phyloP scores from a whole-genome alignment of 2,329 filamentous ascomycete species.

The Purpureocillium lavendulum region DNA sequence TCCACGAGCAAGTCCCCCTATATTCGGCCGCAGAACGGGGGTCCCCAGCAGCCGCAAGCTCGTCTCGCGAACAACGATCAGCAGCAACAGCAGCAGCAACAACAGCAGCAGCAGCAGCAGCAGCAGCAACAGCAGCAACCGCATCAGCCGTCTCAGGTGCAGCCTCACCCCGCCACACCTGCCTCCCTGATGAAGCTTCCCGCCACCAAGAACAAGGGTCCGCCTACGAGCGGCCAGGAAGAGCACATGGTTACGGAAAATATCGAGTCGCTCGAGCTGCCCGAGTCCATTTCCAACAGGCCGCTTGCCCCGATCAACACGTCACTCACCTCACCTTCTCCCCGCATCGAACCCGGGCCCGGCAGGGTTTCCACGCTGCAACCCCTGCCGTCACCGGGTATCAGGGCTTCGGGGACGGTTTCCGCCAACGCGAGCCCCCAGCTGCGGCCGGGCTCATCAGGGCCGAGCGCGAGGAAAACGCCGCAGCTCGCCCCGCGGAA shows the following conservation, averaged over 20 bases:
- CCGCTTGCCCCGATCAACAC: slow-evolving; percentile 28
- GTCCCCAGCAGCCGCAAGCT: slow-evolving; percentile 14
- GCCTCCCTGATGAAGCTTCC: slow-evolving; percentile 78
- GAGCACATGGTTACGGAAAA: slow-evolving; percentile 38
- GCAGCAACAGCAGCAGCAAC: slow-evolving; percentile 4
- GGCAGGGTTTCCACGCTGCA: slow-evolving; percentile 44
- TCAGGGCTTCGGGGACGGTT: slow-evolving; percentile 29
- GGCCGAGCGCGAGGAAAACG: slow-evolving; percentile 40
- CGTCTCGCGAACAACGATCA: slow-evolving; percentile 5
- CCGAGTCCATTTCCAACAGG: slow-evolving; percentile 51
- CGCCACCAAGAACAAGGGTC: slow-evolving; percentile 42
- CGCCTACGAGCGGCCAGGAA: slow-evolving; percentile 30
- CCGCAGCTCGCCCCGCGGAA: slow-evolving; percentile 47
- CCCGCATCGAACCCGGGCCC: slow-evolving; percentile 25
- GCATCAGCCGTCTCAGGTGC: slow-evolving; percentile 20
- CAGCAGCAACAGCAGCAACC: slow-evolving; percentile 1
- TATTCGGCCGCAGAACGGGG: slow-evolving; percentile 45
- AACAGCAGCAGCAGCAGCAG: slow-evolving; percentile 3
- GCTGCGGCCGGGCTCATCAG: slow-evolving; percentile 42
- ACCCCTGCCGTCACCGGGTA: slow-evolving; percentile 39
- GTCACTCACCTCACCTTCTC: slow-evolving; percentile 28
- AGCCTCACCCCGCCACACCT: slow-evolving; percentile 66
- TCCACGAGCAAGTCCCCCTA: slow-evolving; percentile 61
- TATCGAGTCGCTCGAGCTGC: slow-evolving; percentile 57
- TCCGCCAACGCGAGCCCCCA: slow-evolving; percentile 62